phyloP scores from a whole-genome alignment of 1,284 basidiomycete species.

The Ganoderma resinaceum region DNA sequence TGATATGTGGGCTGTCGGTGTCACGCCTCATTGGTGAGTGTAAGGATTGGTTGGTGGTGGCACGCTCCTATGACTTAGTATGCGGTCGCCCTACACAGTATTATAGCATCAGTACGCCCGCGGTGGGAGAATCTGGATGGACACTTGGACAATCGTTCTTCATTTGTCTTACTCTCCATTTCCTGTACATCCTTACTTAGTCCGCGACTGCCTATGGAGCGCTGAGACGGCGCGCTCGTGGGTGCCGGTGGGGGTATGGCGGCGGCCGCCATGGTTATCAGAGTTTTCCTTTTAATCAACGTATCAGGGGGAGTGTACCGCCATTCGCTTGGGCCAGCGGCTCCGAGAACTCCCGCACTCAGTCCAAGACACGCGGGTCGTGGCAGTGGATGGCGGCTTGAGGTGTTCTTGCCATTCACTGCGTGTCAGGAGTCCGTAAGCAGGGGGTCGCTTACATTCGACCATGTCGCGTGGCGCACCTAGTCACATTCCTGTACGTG shows the following conservation, averaged over 20 bases:
- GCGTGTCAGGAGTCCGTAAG: too few relatives aligned
- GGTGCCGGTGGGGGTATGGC: neutral
- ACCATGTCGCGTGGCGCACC: too few relatives aligned
- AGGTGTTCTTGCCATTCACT: conserved; percentile 2
- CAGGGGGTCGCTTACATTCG: too few relatives aligned
- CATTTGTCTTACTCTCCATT: neutral
- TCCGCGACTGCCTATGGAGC: neutral
- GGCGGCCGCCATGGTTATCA: conserved; percentile 13
- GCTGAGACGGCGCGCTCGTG: neutral
- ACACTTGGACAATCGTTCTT: conserved; percentile 4
- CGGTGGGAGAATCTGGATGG: neutral
- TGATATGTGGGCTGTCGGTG: neutral
- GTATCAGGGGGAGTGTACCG: neutral
- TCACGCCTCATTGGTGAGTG: neutral
- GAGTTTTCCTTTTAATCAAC: conserved; percentile 1
- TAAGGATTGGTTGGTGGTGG: neutral
- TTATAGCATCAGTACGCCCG: neutral
- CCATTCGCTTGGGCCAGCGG: neutral
- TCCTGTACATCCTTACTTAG: conserved; percentile 12
- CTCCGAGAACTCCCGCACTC: neutral
- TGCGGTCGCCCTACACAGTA: neutral
- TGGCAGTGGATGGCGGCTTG: neutral
- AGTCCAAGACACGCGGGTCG: neutral
- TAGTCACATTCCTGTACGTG: too few relatives aligned
- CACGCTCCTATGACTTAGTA: neutral